phyloP scores from a whole-genome alignment of 2,329 filamentous ascomycete species.

The Fusarium sp. region DNA sequence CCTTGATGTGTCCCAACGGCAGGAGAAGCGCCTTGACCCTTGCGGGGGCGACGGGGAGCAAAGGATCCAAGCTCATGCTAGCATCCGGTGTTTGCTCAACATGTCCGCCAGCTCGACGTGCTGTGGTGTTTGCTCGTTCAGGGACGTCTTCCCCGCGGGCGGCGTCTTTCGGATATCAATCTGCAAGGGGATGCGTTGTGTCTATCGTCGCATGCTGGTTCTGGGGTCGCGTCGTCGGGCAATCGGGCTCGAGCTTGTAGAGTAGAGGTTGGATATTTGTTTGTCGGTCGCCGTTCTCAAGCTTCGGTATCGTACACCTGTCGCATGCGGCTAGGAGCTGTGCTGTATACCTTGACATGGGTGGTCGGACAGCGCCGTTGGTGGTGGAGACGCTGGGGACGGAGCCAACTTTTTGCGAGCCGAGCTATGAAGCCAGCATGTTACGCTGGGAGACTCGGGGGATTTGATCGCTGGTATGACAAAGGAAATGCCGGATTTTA shows the following conservation, averaged over 20 bases:
- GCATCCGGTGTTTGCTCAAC: slow-evolving; percentile 55
- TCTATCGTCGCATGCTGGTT: slow-evolving; percentile 33
- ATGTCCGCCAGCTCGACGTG: slow-evolving; percentile 44
- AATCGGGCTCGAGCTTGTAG: slow-evolving; percentile 10
- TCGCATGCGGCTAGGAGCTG: slow-evolving; percentile 45
- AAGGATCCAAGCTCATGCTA: slow-evolving; percentile 88
- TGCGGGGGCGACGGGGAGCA: slow-evolving; percentile 91
- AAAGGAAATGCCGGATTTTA: not conserved
- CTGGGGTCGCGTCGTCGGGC: slow-evolving; percentile 6
- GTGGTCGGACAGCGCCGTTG: slow-evolving; percentile 24
- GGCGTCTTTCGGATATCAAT: slow-evolving; percentile 23
- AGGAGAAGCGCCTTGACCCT: slow-evolving; percentile 89
- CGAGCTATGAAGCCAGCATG: slow-evolving; percentile 30
- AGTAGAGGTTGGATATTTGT: slow-evolving; percentile 7
- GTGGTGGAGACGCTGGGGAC: slow-evolving; percentile 36
- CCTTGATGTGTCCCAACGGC: slow-evolving; percentile 87
- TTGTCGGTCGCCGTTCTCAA: slow-evolving; percentile 21
- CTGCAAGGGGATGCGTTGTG: not conserved
- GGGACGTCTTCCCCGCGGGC: slow-evolving; percentile 22
- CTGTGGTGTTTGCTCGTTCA: slow-evolving; percentile 19
- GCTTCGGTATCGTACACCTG: slow-evolving; percentile 44
- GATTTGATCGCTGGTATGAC: not conserved
- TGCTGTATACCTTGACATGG: slow-evolving; percentile 39
- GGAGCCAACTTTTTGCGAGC: slow-evolving; percentile 47
- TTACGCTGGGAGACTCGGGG: slow-evolving; percentile 1